Evolutionary conservation across 306 rosid species (phyloP).

Genomic region (Urtica urens): DNA sequence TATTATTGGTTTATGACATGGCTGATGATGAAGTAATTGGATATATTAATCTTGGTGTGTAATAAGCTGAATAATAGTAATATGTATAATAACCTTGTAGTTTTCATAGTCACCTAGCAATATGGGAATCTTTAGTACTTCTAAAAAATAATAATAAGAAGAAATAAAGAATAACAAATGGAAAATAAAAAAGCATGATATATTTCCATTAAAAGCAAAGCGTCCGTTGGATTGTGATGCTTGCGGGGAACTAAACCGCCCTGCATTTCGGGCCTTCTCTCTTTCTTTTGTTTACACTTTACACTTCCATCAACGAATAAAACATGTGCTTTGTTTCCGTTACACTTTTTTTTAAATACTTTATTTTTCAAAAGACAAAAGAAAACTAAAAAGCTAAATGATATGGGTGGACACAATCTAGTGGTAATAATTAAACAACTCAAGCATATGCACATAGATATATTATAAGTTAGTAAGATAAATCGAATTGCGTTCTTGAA

Average conservation of each 20-base stretch:
- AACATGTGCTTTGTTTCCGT: background rate
- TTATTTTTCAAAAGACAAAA: background rate
- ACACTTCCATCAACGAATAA: constrained; percentile 2
- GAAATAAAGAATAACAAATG: background rate
- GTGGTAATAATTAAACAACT: background rate
- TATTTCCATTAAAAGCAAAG: constrained; percentile 51
- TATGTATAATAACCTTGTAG: too few species aligned
- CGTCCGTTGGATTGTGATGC: constrained; percentile 25
- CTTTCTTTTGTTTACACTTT: constrained; percentile 18
- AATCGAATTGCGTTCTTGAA: background rate
- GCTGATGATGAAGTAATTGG: too few species aligned
- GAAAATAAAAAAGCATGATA: constrained; percentile 1
- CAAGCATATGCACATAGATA: too few species aligned
- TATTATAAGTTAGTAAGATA: too few species aligned
- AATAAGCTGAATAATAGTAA: too few species aligned
- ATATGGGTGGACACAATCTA: too few species aligned
- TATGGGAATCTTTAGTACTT: too few species aligned
- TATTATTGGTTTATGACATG: too few species aligned
- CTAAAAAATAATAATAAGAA: too few species aligned
- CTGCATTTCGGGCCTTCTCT: constrained; percentile 15
- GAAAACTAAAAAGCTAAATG: background rate
- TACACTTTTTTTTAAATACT: too few species aligned
- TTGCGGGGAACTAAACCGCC: constrained; percentile 40
- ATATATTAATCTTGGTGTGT: too few species aligned
- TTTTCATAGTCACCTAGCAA: too few species aligned